Evolutionary conservation across 2,329 filamentous ascomycete species (phyloP).

Genomic region (Colletotrichum sp.): DNA sequence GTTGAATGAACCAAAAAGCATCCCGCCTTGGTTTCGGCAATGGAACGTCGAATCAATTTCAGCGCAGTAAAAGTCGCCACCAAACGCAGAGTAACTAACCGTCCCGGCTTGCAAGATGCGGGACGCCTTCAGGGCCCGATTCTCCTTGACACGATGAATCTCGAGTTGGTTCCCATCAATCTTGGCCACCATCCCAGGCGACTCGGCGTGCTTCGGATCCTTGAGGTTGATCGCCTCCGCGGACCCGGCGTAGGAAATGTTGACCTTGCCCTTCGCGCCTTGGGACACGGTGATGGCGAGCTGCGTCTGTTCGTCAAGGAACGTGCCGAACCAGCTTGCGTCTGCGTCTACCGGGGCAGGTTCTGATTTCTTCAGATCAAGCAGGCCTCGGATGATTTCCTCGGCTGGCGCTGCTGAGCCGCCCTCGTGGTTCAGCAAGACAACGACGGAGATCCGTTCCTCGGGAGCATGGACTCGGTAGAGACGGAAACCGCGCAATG

Average conservation of each 20-base stretch:
- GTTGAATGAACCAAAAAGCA: constrained; percentile 46
- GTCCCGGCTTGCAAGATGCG: not conserved
- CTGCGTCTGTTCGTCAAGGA: constrained; percentile 40
- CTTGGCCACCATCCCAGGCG: constrained; percentile 26
- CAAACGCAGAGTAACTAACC: constrained; percentile 28
- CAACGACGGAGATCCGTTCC: constrained; percentile 40
- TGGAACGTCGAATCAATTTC: constrained; percentile 42
- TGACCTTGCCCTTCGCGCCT: constrained; percentile 29
- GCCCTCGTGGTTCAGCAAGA: constrained; percentile 43
- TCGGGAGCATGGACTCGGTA: constrained; percentile 37
- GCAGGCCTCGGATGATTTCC: constrained; percentile 33
- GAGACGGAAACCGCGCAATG: constrained; percentile 44
- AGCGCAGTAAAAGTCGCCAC: constrained; percentile 37
- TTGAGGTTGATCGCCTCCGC: constrained; percentile 28
- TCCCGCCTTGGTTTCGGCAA: constrained; percentile 34
- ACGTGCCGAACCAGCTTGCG: constrained; percentile 37
- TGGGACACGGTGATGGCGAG: constrained; percentile 33
- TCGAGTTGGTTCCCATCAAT: constrained; percentile 33
- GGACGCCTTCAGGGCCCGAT: not conserved
- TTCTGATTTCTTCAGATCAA: constrained; percentile 27
- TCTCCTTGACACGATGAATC: constrained; percentile 30
- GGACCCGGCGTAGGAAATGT: constrained; percentile 31
- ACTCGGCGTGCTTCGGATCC: constrained; percentile 24
- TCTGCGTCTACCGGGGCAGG: constrained; percentile 8
- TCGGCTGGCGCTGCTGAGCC: constrained; percentile 29